Conservation (phyloP, 2,329 filamentous ascomycete species). For the Didymella lethalis region DNA sequence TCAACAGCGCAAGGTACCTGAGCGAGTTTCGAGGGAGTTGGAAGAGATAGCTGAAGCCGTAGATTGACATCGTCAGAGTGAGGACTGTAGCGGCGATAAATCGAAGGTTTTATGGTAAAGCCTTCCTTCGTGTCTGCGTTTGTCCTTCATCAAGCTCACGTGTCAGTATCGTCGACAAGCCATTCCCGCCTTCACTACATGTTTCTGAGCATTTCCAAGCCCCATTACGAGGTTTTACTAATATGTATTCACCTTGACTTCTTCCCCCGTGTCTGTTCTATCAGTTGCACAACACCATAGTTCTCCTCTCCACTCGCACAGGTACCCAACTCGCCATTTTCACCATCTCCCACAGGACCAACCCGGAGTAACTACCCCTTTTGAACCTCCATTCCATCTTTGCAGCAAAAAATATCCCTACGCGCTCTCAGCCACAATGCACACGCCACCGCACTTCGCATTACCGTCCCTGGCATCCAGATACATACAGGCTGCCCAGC, state of each 20-base stretch:
- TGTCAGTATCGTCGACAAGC: background rate
- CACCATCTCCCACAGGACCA: too few species aligned
- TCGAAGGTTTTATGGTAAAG: background rate
- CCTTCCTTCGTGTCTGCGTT: background rate
- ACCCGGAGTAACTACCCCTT: too few species aligned
- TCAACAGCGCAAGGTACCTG: conserved; percentile 1
- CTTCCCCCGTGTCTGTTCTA: background rate
- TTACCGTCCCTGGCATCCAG: background rate
- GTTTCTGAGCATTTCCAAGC: background rate
- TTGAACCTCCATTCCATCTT: background rate
- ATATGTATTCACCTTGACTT: background rate
- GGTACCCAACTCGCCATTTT: background rate
- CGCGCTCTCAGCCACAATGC: background rate
- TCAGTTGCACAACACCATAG: background rate
- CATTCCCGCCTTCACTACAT: background rate
- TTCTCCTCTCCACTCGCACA: background rate
- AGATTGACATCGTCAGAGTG: background rate
- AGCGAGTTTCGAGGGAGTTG: conserved; percentile 1
- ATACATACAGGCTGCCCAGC: background rate
- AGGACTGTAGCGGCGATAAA: background rate
- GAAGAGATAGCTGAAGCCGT: background rate
- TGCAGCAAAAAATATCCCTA: background rate
- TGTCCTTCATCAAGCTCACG: background rate
- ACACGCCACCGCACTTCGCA: background rate
- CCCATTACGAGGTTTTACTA: background rate